These are phyloP conservation scores for Colletotrichum caudatum DNA, from an alignment of 2,329 filamentous ascomycete species.

Conservation along the genomic window DNA sequence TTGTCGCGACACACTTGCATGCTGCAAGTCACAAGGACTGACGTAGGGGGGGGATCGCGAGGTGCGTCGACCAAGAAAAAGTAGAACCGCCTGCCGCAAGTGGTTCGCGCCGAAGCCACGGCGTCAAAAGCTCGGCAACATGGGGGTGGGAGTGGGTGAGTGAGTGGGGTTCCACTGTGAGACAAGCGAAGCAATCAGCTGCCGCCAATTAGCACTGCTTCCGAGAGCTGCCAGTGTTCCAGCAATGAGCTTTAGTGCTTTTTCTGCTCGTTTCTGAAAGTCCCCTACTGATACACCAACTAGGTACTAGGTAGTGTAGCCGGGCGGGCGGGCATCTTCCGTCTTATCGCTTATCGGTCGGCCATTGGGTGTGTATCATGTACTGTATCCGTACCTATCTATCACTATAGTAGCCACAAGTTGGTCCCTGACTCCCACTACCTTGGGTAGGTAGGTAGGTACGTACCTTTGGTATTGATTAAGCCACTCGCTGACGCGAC, in stretches of 20 bases:
- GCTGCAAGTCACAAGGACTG: slow-evolving; percentile 40
- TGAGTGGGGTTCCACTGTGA: slow-evolving; percentile 32
- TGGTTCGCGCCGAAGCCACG: slow-evolving; percentile 41
- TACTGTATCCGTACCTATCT: too few species aligned
- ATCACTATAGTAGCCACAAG: slow-evolving; percentile 17
- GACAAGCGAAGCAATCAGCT: slow-evolving; percentile 41
- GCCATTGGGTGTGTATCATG: background rate
- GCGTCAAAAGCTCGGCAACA: slow-evolving; percentile 41
- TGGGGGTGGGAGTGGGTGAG: slow-evolving; percentile 2
- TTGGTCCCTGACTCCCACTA: background rate
- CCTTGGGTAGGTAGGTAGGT: background rate
- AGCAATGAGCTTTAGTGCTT: slow-evolving; percentile 25
- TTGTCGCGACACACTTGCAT: slow-evolving; percentile 40
- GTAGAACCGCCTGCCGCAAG: slow-evolving; percentile 39
- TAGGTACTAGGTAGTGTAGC: background rate
- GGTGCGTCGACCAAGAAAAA: slow-evolving; percentile 40
- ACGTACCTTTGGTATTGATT: slow-evolving; percentile 3
- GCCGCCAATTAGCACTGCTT: slow-evolving; percentile 38
- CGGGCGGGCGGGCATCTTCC: slow-evolving; percentile 17
- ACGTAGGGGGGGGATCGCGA: slow-evolving; percentile 40
- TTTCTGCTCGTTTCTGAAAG: slow-evolving; percentile 2
- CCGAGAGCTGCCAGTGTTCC: slow-evolving; percentile 32
- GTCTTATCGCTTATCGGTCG: slow-evolving; percentile 37
- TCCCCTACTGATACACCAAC: background rate
- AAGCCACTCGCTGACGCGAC: background rate